Conservation (phyloP, 257 asterid genomes). For the Ehretia macrophylla region DNA sequence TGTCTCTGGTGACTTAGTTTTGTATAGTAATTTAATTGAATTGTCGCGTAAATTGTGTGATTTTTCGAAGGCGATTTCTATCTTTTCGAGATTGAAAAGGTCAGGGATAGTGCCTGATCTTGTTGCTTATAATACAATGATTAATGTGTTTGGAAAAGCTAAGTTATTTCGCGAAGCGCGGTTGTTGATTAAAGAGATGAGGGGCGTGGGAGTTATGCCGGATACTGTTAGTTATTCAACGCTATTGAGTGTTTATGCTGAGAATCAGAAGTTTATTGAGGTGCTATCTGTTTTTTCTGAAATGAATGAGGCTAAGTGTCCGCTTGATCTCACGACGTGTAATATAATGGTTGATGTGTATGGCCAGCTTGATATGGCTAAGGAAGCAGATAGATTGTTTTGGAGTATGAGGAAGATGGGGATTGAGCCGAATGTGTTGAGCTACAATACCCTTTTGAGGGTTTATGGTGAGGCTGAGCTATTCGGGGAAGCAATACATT, state of each 20-base stretch:
- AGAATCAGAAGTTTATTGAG: constrained; percentile 69
- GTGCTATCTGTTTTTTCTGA: constrained; percentile 74
- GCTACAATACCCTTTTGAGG: constrained; percentile 81
- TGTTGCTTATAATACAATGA: constrained; percentile 84
- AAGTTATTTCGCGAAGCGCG: constrained; percentile 81
- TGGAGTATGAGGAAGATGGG: constrained; percentile 90
- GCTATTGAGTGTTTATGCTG: constrained; percentile 64
- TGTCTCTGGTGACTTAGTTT: constrained; percentile 76
- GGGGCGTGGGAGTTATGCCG: constrained; percentile 49
- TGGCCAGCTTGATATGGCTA: constrained; percentile 93
- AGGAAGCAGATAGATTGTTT: constrained; percentile 86
- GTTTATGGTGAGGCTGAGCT: constrained; percentile 95
- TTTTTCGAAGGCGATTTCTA: constrained; percentile 79
- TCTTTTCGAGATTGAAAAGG: constrained; percentile 69
- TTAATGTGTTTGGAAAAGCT: constrained; percentile 94
- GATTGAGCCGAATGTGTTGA: constrained; percentile 84
- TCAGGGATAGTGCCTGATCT: constrained; percentile 78
- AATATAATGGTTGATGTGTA: constrained; percentile 93
- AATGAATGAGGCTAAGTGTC: constrained; percentile 66
- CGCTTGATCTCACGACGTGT: constrained; percentile 76
- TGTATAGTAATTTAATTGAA: constrained; percentile 86
- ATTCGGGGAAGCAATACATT: constrained; percentile 91
- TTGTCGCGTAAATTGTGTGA: constrained; percentile 74
- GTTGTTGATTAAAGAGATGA: constrained; percentile 67
- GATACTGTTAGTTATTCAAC: constrained; percentile 87